These are phyloP conservation scores for Claviceps arundinis DNA, from an alignment of 2,329 filamentous ascomycete genomes.

Conservation along the genomic window DNA sequence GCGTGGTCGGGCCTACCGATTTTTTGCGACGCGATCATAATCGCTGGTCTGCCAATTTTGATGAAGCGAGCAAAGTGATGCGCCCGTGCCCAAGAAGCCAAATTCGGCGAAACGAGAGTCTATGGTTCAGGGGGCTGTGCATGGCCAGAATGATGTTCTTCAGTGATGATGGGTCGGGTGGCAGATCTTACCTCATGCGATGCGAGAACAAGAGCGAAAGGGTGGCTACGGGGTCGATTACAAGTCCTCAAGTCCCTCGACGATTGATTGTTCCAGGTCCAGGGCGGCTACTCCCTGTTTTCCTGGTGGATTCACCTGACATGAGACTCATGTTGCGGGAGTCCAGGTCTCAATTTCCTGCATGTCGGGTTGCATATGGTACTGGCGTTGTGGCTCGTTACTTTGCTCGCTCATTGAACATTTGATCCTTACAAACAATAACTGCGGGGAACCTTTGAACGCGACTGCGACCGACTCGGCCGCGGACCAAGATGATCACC, in stretches of 20 bases:
- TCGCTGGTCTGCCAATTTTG: constrained; percentile 5
- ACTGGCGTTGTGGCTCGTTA: constrained; percentile 5
- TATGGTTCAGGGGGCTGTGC: background rate
- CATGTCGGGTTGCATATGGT: background rate
- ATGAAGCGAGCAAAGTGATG: constrained; percentile 39
- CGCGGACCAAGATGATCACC: constrained; percentile 17
- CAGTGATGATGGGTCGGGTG: background rate
- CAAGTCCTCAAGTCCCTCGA: background rate
- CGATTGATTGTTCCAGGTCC: background rate
- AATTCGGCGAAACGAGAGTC: background rate
- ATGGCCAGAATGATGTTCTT: background rate
- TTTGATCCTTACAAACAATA: background rate
- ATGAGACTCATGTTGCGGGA: background rate
- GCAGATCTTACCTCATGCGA: background rate
- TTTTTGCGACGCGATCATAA: constrained; percentile 4
- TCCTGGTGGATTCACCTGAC: constrained; percentile 1
- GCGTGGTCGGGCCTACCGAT: constrained; percentile 1
- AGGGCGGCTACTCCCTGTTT: background rate
- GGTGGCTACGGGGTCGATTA: background rate
- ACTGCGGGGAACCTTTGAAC: background rate
- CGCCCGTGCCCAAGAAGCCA: constrained; percentile 20
- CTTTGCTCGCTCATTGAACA: constrained; percentile 6
- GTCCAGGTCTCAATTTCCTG: background rate
- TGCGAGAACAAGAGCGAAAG: background rate
- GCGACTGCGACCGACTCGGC: background rate